Percentiles rank a stretch among this genome's conserved stretches.
These are phyloP conservation scores for Hermanozyma aechmeae DNA, from an alignment of 805 yeast species.

Conservation along the genomic window DNA sequence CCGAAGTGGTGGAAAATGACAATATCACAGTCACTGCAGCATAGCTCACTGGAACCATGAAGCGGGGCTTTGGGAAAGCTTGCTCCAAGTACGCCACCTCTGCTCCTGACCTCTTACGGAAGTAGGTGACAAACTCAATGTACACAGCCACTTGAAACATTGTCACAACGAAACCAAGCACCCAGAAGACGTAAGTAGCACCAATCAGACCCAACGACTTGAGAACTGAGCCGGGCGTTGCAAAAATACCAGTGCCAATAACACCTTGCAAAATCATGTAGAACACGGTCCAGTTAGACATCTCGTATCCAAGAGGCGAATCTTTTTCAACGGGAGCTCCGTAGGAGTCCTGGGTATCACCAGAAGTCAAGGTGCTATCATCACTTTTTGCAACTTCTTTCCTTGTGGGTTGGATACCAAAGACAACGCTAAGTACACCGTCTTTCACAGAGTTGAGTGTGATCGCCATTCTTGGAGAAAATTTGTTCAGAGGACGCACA, in stretches of 20 bases:
- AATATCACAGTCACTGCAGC: slow-evolving; percentile 30
- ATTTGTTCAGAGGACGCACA: too few species aligned
- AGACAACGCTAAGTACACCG: slow-evolving; percentile 4
- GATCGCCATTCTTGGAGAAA: too few species aligned
- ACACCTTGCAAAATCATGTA: slow-evolving; percentile 60
- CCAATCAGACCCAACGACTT: slow-evolving; percentile 36
- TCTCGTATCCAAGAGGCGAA: slow-evolving; percentile 32
- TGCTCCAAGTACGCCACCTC: slow-evolving; percentile 32
- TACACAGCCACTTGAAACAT: slow-evolving; percentile 26
- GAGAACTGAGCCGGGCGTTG: slow-evolving; percentile 57
- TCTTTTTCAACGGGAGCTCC: slow-evolving; percentile 35
- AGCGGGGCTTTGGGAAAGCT: slow-evolving; percentile 25
- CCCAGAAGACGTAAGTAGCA: slow-evolving; percentile 35
- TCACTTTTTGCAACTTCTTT: slow-evolving; percentile 2
- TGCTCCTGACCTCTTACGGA: slow-evolving; percentile 24
- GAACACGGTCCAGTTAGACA: slow-evolving; percentile 37
- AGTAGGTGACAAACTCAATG: slow-evolving; percentile 34
- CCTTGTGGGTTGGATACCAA: slow-evolving; percentile 5
- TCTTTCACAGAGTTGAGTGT: too few species aligned
- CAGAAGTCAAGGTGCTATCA: too few species aligned
- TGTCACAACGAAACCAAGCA: slow-evolving; percentile 30
- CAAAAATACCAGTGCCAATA: slow-evolving; percentile 71
- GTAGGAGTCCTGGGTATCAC: slow-evolving; percentile 10
- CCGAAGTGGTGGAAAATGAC: slow-evolving; percentile 26
- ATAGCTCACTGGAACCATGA: slow-evolving; percentile 24